phyloP scores from a whole-genome alignment of 768 basidiomycete species.

The Dictyophora rubrovolvata region DNA sequence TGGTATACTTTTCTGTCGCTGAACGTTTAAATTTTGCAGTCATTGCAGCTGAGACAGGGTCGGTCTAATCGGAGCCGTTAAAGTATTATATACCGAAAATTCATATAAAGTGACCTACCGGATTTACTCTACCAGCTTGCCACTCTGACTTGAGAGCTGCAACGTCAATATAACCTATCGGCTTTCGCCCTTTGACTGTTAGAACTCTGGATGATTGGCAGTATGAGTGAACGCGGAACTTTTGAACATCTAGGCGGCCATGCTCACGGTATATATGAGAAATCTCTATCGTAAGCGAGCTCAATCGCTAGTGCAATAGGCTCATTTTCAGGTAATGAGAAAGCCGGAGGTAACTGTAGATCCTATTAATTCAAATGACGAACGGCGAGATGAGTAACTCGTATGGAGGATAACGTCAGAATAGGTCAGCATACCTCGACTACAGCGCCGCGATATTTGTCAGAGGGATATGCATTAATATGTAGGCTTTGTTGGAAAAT shows the following conservation, averaged over 20 bases:
- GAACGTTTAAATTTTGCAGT: constrained; percentile 58
- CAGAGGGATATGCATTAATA: neutral
- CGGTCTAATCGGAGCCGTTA: constrained; percentile 35
- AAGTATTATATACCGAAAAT: constrained; percentile 1
- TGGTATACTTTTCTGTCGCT: constrained; percentile 54
- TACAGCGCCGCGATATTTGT: constrained; percentile 81
- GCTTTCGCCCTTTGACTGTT: constrained; percentile 51
- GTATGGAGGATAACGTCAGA: no score
- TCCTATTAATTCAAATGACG: constrained; percentile 32
- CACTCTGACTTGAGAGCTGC: constrained; percentile 64
- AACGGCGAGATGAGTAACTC: neutral
- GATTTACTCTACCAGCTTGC: constrained; percentile 61
- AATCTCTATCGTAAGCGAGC: constrained; percentile 87
- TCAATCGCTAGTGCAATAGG: constrained; percentile 70
- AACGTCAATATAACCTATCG: constrained; percentile 80
- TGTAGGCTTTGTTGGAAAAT: neutral
- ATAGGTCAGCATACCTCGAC: constrained; percentile 56
- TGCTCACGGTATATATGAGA: constrained; percentile 82
- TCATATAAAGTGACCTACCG: constrained; percentile 38
- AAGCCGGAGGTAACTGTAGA: constrained; percentile 79
- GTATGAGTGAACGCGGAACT: neutral
- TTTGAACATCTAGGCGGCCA: neutral
- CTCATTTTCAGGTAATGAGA: constrained; percentile 64
- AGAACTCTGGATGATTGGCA: constrained; percentile 46
- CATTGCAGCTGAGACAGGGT: constrained; percentile 63